Evolutionary conservation across 352 stramenopile species (phyloP).

Genomic region (Phytophthora hibernalis): DNA sequence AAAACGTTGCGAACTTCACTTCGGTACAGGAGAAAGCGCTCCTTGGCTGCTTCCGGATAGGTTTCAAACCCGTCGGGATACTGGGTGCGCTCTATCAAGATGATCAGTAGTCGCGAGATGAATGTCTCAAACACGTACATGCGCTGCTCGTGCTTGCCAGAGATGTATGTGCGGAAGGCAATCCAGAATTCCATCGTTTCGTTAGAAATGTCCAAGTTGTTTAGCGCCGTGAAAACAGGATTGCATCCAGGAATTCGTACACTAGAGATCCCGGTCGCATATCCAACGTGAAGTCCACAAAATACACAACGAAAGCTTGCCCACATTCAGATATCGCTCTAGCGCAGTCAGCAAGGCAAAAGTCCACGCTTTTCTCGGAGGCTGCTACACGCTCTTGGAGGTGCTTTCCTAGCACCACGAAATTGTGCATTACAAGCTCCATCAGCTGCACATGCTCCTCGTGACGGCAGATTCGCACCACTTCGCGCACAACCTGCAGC

Average conservation of each 20-base stretch:
- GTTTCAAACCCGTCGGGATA: conserved; percentile 65
- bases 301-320: conserved; percentile 79
- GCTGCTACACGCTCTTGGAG: conserved; percentile 45
- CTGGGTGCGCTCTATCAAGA: conserved; percentile 75
- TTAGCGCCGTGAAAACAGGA: conserved; percentile 75
- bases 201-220: conserved; percentile 74
- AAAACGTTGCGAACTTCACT: conserved; percentile 83
- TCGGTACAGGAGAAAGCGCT: conserved; percentile 72
- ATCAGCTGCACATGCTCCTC: conserved; percentile 73
- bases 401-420: conserved; percentile 73
- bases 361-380: conserved; percentile 39
- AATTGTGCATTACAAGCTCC: conserved; percentile 82
- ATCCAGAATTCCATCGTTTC: conserved; percentile 89
- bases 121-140: conserved; percentile 78
- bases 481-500: conserved; percentile 70
- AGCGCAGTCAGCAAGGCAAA: conserved; percentile 61
- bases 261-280: conserved; percentile 66
- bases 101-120: conserved; percentile 70
- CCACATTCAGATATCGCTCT: conserved; percentile 76
- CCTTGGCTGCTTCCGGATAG: conserved; percentile 55
- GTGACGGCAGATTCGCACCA: conserved; percentile 66
- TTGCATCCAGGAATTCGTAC: conserved; percentile 77
- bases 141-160: conserved; percentile 76
- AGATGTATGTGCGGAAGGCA: conserved; percentile 77
- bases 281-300: conserved; percentile 80